These are phyloP conservation scores for Voacanga thouarsii DNA, from an alignment of 257 asterid species.

Conservation along the genomic window DNA sequence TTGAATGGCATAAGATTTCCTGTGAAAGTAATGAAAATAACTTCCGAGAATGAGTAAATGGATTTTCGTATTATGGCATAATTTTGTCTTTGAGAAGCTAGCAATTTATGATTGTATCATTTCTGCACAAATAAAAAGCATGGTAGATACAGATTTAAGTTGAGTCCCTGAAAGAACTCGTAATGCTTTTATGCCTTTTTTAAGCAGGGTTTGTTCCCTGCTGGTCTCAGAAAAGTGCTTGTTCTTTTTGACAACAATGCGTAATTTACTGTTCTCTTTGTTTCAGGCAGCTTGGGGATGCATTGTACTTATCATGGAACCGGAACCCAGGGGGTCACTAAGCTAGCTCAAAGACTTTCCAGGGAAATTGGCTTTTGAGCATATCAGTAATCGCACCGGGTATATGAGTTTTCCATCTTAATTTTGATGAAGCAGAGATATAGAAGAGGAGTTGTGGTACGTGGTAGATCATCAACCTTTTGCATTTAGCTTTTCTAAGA, in stretches of 20 bases:
- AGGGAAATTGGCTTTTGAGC: slow-evolving; percentile 3
- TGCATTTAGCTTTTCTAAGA: slow-evolving; percentile 58
- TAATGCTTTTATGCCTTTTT: not conserved
- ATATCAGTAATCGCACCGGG: not conserved
- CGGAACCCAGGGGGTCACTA: slow-evolving; percentile 75
- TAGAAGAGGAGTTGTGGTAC: not conserved
- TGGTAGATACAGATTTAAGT: not conserved
- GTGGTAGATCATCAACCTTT: slow-evolving; percentile 36
- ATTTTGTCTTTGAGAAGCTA: too few relatives aligned
- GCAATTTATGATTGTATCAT: not conserved
- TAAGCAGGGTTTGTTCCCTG: not conserved
- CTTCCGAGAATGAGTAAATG: not conserved
- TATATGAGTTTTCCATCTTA: not conserved
- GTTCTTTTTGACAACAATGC: not conserved
- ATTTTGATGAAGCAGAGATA: not conserved
- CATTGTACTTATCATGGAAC: slow-evolving; percentile 88
- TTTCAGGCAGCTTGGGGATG: slow-evolving; percentile 89
- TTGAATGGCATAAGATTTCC: not conserved
- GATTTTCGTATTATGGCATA: not conserved
- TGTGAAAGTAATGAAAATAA: not conserved
- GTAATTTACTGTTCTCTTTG: slow-evolving; percentile 16
- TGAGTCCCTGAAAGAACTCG: not conserved
- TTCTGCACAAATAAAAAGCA: not conserved
- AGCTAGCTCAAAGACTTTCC: slow-evolving; percentile 14
- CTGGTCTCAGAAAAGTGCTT: not conserved